phyloP scores from a whole-genome alignment of 148 eudicot species.

The Cornus florida region DNA sequence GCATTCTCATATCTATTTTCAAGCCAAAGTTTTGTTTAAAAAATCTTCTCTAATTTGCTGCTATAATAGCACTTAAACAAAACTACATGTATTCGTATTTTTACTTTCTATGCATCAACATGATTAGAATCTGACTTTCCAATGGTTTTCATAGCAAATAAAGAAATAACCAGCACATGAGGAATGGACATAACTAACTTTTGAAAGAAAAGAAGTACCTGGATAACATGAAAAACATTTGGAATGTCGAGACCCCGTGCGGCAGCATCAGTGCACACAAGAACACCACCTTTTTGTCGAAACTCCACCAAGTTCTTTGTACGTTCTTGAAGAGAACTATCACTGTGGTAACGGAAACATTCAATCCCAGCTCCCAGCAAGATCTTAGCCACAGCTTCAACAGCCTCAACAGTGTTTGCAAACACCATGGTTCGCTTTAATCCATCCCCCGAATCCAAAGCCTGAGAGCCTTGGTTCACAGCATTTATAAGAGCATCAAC shows the following conservation, averaged over 20 bases:
- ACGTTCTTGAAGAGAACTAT: conserved; percentile 70
- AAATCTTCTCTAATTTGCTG: too few relatives aligned
- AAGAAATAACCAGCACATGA: too few relatives aligned
- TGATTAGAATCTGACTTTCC: too few relatives aligned
- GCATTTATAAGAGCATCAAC: conserved; percentile 82
- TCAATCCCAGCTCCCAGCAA: conserved; percentile 59
- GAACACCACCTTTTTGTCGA: conserved; percentile 74
- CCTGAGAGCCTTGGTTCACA: conserved; percentile 43
- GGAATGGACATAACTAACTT: too few relatives aligned
- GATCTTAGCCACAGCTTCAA: conserved; percentile 73
- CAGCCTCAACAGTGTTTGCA: conserved; percentile 96
- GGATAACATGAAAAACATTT: conserved; percentile 86
- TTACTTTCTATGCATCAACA: too few relatives aligned
- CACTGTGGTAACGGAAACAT: conserved; percentile 79
- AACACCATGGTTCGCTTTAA: conserved; percentile 80
- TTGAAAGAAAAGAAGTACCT: conserved; percentile 41
- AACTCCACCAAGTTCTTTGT: conserved; percentile 66
- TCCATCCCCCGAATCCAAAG: conserved; percentile 25
- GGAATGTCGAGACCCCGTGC: conserved; percentile 95
- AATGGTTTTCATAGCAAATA: too few relatives aligned
- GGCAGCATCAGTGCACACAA: conserved; percentile 96
- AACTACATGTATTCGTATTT: too few relatives aligned
- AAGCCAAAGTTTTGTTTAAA: too few relatives aligned
- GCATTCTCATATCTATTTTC: too few relatives aligned
- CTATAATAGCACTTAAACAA: too few relatives aligned